Base-by-base conservation (phyloP, 1,284 basidiomycete genomes). In the Earliella scabrosa region DNA sequence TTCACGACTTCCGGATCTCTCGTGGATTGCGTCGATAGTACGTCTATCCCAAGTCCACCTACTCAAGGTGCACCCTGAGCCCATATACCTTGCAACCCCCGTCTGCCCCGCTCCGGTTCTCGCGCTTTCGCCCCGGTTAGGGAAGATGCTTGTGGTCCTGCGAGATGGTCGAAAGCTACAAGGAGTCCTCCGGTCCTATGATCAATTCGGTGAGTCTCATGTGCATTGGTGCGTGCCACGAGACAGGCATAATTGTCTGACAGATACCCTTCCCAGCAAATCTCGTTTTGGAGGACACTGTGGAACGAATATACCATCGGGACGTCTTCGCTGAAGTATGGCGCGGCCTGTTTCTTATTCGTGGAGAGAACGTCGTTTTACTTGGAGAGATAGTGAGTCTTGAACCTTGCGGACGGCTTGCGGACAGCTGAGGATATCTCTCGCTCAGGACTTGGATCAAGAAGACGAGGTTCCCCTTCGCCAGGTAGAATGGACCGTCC, bases 21-120 rank as follows among this genome's bases (percentile, higher is more conserved):
- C 61, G 92, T 97, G 74, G 95, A 97, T 82, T 94, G 93, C 75
- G 96, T 98, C 78, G 95, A 98, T 87, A 97, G 95, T 98, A 87
- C 87, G 95, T 95, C 78, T 82, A 73, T 78, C 77, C 74, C 71
- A 73, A 78, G 78, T 81, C 80, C 80, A 77, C 54, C 39, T 56
- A 56, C 77, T 81, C 67, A 72, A 73, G 71, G 71, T 60, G 67
- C 76, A 70, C 74, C 81, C 82, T 86, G 77, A 86, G 80, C 79
- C 71, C 72, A 71, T 69, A 59, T 48, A 26, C 49, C 60, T 71
- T 73, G 63, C 66, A 64, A 65, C 58, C 59, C 51, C 52, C 59
- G 54, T 56, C 34, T 51, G n/a, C n/a, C 63, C 52, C 52, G 26
- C 45, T n/a, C 10, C 35, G 40, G 40, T 39, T 39, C 16, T 38